Base-by-base conservation (phyloP, 495 filamentous ascomycete genomes). In the Glonium stellatum region DNA sequence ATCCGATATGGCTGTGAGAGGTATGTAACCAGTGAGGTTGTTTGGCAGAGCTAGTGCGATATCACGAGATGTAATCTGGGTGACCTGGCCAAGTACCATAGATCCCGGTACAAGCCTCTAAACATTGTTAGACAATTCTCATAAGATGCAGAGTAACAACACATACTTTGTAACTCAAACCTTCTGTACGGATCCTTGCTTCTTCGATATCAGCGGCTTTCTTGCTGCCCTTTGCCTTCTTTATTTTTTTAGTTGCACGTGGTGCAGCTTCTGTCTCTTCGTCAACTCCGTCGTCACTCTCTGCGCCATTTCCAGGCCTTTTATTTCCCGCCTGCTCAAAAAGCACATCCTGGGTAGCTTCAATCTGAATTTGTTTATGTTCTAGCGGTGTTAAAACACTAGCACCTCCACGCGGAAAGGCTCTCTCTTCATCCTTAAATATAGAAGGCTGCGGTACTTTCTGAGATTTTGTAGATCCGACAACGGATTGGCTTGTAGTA, bases 341-440 rank as follows among this genome's bases (percentile, higher is more conserved):
- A 9, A 97, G 78, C 23, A 92, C 92, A 79, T 98, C 93, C 67
- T 85, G 83, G 63, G 84, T 91, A 31, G 93, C 93, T 73, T 97
- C 87, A 60, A 93, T 88, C 67, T 93, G 87, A 65, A 98, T 96
- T 73, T 97, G 89, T 76, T 96, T 96, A 65, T 93, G 85, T 71
- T 98, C 93, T 54, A 98, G 79, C 23, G 93, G 91, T 8, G 93
- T 96, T 72, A 98, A 76, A 48, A 95, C 79, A 70, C 89, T 93
- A 13, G 81, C 93, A 57, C 93, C 95, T 55, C 93, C 93, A 77
- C 93, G 83, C 69, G 95, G 93, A 70, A 98, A 98, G 27, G 91
- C 75, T 4, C 83, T 82, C 65, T 96, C 93, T 53, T 97, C 92
- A 60, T 89, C 85, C 65, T 83, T 84, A 52, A 85, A 65, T 13